Evolutionary conservation across 164 flowering plant species (phyloP).

Genomic region (Chloranthus sessilifolius): DNA sequence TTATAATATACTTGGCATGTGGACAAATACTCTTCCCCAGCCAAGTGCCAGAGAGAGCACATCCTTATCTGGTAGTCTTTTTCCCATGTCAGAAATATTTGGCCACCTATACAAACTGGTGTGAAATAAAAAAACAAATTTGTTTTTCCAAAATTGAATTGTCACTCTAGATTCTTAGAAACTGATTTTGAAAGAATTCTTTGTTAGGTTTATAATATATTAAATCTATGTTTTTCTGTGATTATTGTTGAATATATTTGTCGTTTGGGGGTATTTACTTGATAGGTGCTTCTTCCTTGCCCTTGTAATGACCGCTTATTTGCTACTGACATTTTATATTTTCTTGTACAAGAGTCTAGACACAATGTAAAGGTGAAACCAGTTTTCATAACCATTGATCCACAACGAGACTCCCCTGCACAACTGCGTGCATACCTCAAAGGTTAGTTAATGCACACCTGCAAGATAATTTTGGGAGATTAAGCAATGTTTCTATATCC

Average conservation of each 20-base stretch:
- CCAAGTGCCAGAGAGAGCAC: no score
- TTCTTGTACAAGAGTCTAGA: conserved; percentile 18
- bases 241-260: not conserved
- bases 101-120: not conserved
- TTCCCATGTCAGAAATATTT: no score
- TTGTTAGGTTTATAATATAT: no score
- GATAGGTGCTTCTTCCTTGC: not conserved
- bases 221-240: no score
- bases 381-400: conserved; percentile 77
- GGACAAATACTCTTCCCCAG: no score
- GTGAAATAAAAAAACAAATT: not conserved
- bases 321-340: conserved; percentile 12
- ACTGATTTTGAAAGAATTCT: not conserved
- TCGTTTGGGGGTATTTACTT: not conserved
- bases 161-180: no score
- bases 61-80: no score
- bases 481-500: no score
- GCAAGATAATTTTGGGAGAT: no score
- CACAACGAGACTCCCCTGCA: conserved; percentile 70
- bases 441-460: conserved; percentile 54
- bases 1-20: no score
- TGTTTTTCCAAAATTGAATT: conserved; percentile 1
- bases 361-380: conserved; percentile 55
- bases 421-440: conserved; percentile 78
- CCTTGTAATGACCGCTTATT: not conserved